Evolutionary conservation across 768 basidiomycete genomes (phyloP), one percentile per base, ranked within the genome.

Genomic region (Tylopilus intermedius): DNA sequence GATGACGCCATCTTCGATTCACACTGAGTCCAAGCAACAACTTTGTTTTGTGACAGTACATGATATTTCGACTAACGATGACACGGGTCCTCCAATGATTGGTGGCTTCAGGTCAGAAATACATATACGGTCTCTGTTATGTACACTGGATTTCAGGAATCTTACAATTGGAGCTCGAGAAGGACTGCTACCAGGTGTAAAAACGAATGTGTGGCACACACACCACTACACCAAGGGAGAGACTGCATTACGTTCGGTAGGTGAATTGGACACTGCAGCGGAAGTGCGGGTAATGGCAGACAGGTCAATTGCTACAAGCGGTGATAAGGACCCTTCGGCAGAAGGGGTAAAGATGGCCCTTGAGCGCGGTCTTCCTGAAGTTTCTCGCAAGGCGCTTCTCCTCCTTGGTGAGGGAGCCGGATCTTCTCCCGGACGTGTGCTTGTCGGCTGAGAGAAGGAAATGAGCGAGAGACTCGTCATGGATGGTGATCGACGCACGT

Each of bases 281-380:
- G 90, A 92, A 51, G 89, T 89, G 60, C 89, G 83, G 13, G 92
- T 92, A 62, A 94, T 94, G 50, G 84, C 76, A 32, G 79, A 76
- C 53, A 94, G 79, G 69, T 93, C 88, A 40, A 81, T 71, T 44
- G 60, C 66, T 66, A 49, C 3, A 38, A 42, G 35, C 24, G 45
- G 18, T 55, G 18, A 15, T 55, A 37, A 58, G 53, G 54, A 47
- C 29, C 32, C 38, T 45, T 8, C 7, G 30, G 9, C 30, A 30
- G 24, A 15, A 30, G 30, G 33, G 21, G 33, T 5, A 40, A 18
- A 9, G n/a, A 38, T 76, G 76, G 47, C 72, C 71, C 74, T 87
- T 88, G 64, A 90, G 71, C 11, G 80, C 85, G 55, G 81, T 80
- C 77, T 81, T 87, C 72, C 91, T 80, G 71, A 89, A 79, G 58